These are phyloP conservation scores for Saitozyma sp. DNA, from an alignment of 768 basidiomycete species.

Conservation along the genomic window DNA sequence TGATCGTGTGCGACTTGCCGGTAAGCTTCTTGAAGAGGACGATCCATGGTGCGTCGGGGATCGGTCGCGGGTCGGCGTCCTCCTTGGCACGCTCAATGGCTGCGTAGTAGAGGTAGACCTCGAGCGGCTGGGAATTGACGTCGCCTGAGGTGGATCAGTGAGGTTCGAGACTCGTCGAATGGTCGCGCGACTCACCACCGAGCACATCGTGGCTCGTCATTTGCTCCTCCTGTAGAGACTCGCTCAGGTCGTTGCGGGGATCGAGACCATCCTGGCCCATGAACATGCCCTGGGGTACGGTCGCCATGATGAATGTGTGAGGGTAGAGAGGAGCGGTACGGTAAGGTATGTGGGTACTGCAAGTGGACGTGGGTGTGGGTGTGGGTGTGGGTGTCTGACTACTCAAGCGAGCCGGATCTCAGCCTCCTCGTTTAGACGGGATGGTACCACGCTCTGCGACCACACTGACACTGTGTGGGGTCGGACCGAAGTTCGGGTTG, in stretches of 20 bases:
- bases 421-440: too few relatives aligned
- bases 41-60: not conserved
- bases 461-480: too few relatives aligned
- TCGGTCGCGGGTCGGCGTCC: not conserved
- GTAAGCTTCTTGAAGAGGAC: constrained; percentile 1
- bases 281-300: not conserved
- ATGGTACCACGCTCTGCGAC: too few relatives aligned
- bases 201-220: not conserved
- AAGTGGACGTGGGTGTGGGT: too few relatives aligned
- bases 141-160: not conserved
- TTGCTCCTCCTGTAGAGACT: not conserved
- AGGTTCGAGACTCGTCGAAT: too few relatives aligned
- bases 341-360: too few relatives aligned
- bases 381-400: too few relatives aligned
- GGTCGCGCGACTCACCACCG: not conserved
- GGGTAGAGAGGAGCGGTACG: too few relatives aligned
- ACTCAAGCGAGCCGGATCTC: too few relatives aligned
- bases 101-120: constrained; percentile 1
- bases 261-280: constrained; percentile 2
- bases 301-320: not conserved
- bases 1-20: not conserved
- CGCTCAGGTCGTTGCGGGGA: not conserved
- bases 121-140: not conserved
- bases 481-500: too few relatives aligned
- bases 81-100: not conserved